These are phyloP conservation scores for Lentinula sp. DNA, from an alignment of 768 basidiomycete genomes.

Conservation along the genomic window DNA sequence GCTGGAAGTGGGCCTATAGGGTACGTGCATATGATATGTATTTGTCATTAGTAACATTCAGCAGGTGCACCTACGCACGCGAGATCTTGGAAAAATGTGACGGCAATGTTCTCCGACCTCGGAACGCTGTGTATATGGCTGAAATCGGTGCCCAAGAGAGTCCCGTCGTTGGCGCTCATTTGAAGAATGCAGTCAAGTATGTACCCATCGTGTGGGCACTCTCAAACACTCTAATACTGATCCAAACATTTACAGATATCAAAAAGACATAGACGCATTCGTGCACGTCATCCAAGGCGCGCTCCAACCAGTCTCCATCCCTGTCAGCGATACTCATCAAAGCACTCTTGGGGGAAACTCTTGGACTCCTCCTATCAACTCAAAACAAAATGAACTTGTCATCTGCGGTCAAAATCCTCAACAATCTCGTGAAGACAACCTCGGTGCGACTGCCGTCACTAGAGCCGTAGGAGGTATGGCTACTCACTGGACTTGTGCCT, in stretches of 20 bases:
- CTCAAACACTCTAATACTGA: too few relatives aligned
- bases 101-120: neutral
- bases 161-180: neutral
- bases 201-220: neutral
- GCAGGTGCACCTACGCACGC: neutral
- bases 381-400: neutral
- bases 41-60: neutral
- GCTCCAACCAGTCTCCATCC: neutral
- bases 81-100: neutral
- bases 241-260: neutral
- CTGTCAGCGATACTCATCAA: neutral
- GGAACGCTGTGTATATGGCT: neutral
- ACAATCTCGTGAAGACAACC: neutral
- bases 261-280: neutral
- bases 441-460: neutral
- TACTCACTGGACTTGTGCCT: conserved; percentile 5
- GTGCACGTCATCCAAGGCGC: neutral
- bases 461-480: conserved; percentile 7
- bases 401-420: neutral
- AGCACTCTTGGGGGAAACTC: neutral
- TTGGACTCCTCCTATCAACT: neutral
- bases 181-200: neutral
- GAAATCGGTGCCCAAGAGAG: neutral
- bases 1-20: neutral
- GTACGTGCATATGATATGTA: neutral